Base-by-base conservation (phyloP, 2,329 filamentous ascomycete genomes). In the Aphanoascus verrucosus region DNA sequence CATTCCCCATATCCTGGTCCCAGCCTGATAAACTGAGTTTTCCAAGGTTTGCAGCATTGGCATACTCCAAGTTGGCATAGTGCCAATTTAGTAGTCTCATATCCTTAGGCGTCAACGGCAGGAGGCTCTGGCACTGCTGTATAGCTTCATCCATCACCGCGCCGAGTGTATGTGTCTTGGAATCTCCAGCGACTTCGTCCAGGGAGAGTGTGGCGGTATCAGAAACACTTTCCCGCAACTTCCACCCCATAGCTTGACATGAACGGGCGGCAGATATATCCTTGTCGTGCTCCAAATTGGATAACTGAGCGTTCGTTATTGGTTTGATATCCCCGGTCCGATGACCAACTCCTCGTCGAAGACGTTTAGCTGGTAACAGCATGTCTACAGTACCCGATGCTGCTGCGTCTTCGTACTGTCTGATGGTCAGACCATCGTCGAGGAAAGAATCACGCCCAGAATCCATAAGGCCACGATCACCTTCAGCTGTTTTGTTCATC, bases 1-100 rank as follows among this genome's bases (percentile, higher is more conserved):
- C 93, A 62, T 98, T 96, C 0, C 93, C 93, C 48, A 90, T 89
- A 65, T 98, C 94, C 63, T 98, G 89, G 68, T 98, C 94, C 88
- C 94, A 97, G 0, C 90, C 84, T 6, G 84, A 82, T 12, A 98
- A 79, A 67, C 91, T 97, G 15, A 98, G 79, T 58, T 86, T 85
- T 59, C 86, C 84, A 52, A 95, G 82, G 59, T 89, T 94, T 1
- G 84, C 87, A 1, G 93, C 93, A 67, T 97, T 98, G 58, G 91
- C 94, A 65, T 98, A 98, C 69, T 98, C 93, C 12, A 98, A 77
- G 65, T 98, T 98, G 59, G 94, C 94, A 67, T 96, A 86, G 69
- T 98, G 94, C 93, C 93, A 98, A 64, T 96, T 98, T 63, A 97
- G 78, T 14, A 98, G 75, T 44, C 93, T 82, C 69, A 94, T 84